Evolutionary conservation across 1,284 basidiomycete species (phyloP), one percentile per base, ranked within the genome.

Genomic region (Thelephora terrestris): DNA sequence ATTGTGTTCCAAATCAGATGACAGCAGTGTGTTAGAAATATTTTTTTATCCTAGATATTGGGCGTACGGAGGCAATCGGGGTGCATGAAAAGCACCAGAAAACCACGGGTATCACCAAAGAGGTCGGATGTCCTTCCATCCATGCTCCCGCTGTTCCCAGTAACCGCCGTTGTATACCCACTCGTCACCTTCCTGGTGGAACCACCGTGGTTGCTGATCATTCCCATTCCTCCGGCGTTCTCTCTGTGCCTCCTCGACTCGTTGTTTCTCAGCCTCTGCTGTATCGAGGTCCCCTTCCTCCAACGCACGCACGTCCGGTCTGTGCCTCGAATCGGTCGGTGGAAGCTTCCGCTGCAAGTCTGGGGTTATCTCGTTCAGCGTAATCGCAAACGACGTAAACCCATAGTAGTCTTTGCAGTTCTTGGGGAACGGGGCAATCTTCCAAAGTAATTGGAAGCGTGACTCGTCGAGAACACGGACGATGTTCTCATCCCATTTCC

Each of bases 251-350:
- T 78, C 85, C 63, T 96, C 93, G 10, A 95, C 67, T 27, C 75
- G 70, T 24, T 70, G 63, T 67, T 96, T 96, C 58, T 87, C 74
- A 45, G 64, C 64, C 58, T 96, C 92, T 2, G 92, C 91, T 43
- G 70, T 58, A 50, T 91, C 83, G 2, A 88, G 62, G 43, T 87
- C 68, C 10, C 91, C 92, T 53, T 87, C 78, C 63, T 96, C 93
- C 40, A 94, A 71, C 4, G 90, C 88, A 25, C 85, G 71, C 47
- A 95, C 87, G 65, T 96, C 92, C 1, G 91, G 88, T 32, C 92
- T 76, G 50, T 79, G 71, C 27, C 93, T 77, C 7, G 91, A 92
- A 62, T 96, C 93, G 1, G 92, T 93, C 0, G 81, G 78, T 1
- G 91, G 86, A 5, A 95, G 64, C 52, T 75, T 75, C 4, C 72